phyloP scores from a whole-genome alignment of 31 red algal species.

The Asparagopsis taxiformis region DNA sequence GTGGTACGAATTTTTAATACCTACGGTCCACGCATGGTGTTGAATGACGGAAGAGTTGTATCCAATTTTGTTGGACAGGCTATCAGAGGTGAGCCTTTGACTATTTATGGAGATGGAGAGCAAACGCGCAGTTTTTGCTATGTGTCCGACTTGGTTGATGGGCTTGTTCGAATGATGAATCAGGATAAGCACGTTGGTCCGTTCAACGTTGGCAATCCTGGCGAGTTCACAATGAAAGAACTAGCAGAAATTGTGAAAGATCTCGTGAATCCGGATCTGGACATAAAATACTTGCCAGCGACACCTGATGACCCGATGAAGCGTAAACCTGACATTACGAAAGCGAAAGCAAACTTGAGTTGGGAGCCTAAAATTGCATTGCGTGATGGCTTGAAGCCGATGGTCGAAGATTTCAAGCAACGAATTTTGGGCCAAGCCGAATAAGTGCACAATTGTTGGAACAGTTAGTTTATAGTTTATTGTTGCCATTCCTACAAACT shows the following conservation, averaged over 20 bases:
- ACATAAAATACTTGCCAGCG: conserved; percentile 84
- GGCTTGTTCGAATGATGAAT: conserved; percentile 96
- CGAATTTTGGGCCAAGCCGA: conserved; percentile 46
- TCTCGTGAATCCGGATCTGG: conserved; percentile 56
- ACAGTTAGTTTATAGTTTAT: not conserved
- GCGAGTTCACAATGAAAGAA: conserved; percentile 96
- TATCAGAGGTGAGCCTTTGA: conserved; percentile 88
- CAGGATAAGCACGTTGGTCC: conserved; percentile 75
- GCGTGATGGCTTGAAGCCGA: conserved; percentile 77
- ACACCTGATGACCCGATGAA: conserved; percentile 97
- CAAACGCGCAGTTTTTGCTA: conserved; percentile 99
- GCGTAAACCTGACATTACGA: conserved; percentile 95
- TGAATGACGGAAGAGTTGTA: conserved; percentile 97
- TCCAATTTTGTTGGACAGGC: conserved; percentile 98
- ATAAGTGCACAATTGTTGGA: not conserved
- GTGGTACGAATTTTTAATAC: conserved; percentile 99
- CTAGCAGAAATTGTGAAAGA: conserved; percentile 89
- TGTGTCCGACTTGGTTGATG: conserved; percentile 92
- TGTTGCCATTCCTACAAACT: not conserved
- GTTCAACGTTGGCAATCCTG: conserved; percentile 97
- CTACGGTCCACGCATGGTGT: conserved; percentile 98
- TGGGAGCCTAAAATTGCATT: conserved; percentile 93
- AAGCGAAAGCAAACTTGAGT: conserved; percentile 70
- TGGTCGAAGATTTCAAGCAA: conserved; percentile 87
- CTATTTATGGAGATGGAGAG: conserved; percentile 97